Base-by-base conservation (phyloP, 805 yeast species). In the Myxozyma lipomycoides region DNA sequence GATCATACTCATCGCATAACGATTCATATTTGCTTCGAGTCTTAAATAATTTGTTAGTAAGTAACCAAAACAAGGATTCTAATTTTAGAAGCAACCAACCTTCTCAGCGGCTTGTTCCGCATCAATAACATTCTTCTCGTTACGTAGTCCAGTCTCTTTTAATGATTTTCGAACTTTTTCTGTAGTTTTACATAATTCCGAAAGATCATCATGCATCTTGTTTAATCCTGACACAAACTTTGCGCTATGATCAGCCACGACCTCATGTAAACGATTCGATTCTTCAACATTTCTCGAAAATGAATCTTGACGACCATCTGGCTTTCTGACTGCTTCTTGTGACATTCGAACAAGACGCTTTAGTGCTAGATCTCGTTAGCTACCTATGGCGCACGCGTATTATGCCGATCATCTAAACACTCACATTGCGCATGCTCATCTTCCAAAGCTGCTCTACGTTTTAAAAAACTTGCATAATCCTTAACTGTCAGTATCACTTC, bases 51-150 rank as follows among this genome's bases (percentile, higher is more conserved):
- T 21, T 22, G 7, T 4, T 15, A 21, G 38, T 35, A 6, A 6
- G 38, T 35, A 6, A 35, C 12, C 15, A 6, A 10, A 35, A 6
- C n/a, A 35, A 7, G n/a, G n/a, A 35, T 5, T 15, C 36, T 35
- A 23, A 43, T 7, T 10, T 15, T 45, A 38, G 26, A 18, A 9
- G 21, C 46, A 17, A n/a, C n/a, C n/a, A 22, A 38, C 48, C 32
- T 91, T 91, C 58, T 87, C 96, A 1, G 95, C 96, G 39, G 79
- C 78, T 49, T 74, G 72, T 44, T 89, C 90, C 4, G 96, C 81
- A 50, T 93, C 98, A 10, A 74, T 63, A 32, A 89, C 90, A 52
- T 84, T 95, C 63, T 85, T 88, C 64, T 93, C 98, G 60, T 83
- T 78, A 43, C 86, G 75, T 62, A 79, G 76, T 39, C 89, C 87